Base-by-base conservation (phyloP, 169 alveolate genomes). In the Plasmodium knowlesi region DNA sequence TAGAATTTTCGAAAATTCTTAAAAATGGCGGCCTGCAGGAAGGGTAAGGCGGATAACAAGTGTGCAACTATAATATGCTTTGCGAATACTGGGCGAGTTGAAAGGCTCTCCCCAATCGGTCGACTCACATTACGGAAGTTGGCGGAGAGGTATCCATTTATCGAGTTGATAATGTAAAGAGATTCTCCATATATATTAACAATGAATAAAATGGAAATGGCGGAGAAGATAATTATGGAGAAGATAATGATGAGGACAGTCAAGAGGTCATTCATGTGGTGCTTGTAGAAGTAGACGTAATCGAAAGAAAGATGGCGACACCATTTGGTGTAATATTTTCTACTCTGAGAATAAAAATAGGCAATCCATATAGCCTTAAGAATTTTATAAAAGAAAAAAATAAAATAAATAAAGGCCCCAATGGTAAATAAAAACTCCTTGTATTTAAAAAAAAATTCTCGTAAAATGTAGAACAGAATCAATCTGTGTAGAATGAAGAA, bases 131-230 rank as follows among this genome's bases (percentile, higher is more conserved):
- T 88, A 14, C 50, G 80, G 50, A 88, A 88, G 72, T 88, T 88
- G 50, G 82, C 41, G 22, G 94, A 88, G 22, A 88, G 72, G 54
- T 88, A 88, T 9, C 32, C 82, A 50, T 88, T 88, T 5, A 88
- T 3, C 12, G 94, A 76, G 39, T 88, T 78, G 6, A 88, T 88
- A 37, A 88, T 88, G 71, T 54, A 88, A 16, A 88, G 89, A 3
- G 94, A 88, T 37, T 88, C 94, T 16, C 94, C 89, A 76, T 88
- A 88, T 19, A 88, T 53, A 88, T 88, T 88, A 28, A 95, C 46
- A 50, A 95, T 32, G 71, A 84, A 84, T 67, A 84, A 73, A 43
- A 83, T 67, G 2, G 93, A 79, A 19, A 92, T 79, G 34, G 95
- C 84, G 6, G 95, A 54, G 32, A 91, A 71, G 19, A 92, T 95